Percentiles rank a stretch among this genome's conserved stretches.
Conservation (phyloP, 169 alveolate genomes). For the Perkinsus olseni region DNA sequence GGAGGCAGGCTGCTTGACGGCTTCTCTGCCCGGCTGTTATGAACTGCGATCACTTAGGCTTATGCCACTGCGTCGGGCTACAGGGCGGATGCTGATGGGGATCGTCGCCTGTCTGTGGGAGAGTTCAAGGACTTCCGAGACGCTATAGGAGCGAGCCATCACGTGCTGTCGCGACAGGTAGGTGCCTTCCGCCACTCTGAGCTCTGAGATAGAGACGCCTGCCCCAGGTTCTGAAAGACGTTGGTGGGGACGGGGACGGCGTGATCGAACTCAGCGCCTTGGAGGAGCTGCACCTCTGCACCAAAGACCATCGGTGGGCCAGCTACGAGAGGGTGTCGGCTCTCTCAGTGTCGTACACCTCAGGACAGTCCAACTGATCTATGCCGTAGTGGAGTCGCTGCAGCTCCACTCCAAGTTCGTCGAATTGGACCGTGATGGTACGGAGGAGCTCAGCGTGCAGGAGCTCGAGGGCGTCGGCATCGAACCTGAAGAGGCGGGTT, state of each 20-base stretch:
- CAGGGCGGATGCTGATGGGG: neutral
- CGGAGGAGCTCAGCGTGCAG: neutral
- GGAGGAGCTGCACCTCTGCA: neutral
- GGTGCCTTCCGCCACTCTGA: neutral
- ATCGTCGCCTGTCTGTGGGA: neutral
- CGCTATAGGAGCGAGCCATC: neutral
- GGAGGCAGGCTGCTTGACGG: neutral
- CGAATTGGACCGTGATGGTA: neutral
- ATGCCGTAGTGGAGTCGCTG: neutral
- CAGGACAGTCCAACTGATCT: neutral
- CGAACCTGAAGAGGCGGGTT: neutral
- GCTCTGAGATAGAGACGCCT: neutral
- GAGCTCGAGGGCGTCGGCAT: neutral
- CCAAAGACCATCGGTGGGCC: conserved; percentile 1
- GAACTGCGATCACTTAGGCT: neutral
- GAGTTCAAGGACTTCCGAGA: neutral
- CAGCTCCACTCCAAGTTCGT: neutral
- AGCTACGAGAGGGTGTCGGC: neutral
- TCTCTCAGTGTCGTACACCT: neutral
- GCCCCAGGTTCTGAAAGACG: neutral
- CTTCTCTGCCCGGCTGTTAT: neutral
- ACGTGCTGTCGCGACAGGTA: neutral
- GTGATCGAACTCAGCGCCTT: neutral
- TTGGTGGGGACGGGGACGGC: neutral
- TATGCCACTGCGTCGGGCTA: neutral